These are phyloP conservation scores for Psophocarpus tetragonolobus DNA, from an alignment of 306 rosid species.

Conservation along the genomic window DNA sequence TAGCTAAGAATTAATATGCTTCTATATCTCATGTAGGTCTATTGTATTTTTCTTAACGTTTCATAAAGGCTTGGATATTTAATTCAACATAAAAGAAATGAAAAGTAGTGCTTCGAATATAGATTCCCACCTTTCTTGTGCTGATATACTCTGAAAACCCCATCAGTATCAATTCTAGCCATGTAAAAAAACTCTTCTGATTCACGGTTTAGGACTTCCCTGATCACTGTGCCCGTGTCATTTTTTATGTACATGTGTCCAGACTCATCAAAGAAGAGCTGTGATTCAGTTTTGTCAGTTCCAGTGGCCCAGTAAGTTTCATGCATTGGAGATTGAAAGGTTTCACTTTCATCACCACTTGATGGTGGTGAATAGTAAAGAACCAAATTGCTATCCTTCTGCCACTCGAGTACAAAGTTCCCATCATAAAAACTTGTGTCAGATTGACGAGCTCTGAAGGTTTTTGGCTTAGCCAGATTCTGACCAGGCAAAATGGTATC, in stretches of 20 bases:
- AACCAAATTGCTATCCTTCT: background rate
- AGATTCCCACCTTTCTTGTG: background rate
- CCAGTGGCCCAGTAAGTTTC: constrained; percentile 17
- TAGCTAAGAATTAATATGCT: background rate
- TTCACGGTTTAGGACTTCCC: background rate
- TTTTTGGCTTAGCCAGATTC: background rate
- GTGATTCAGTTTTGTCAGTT: background rate
- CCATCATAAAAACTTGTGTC: constrained; percentile 29
- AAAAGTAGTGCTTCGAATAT: background rate
- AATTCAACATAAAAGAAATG: background rate
- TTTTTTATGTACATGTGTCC: constrained; percentile 27
- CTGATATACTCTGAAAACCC: background rate
- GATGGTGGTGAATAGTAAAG: background rate
- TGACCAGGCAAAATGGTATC: constrained; percentile 43
- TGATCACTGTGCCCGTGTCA: background rate
- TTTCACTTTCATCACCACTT: background rate
- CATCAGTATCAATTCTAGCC: constrained; percentile 32
- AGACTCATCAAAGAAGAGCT: constrained; percentile 24
- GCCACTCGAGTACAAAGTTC: constrained; percentile 33
- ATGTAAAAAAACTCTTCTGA: constrained; percentile 26
- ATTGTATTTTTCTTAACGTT: background rate
- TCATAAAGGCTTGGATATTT: too few species aligned
- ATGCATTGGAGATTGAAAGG: too few species aligned
- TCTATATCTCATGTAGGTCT: background rate
- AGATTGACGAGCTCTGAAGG: constrained; percentile 14